Percentiles rank a stretch among this genome's conserved stretches.
These are phyloP conservation scores for Ceraceosorus bombacis DNA, from an alignment of 1,284 basidiomycete species.

Conservation along the genomic window DNA sequence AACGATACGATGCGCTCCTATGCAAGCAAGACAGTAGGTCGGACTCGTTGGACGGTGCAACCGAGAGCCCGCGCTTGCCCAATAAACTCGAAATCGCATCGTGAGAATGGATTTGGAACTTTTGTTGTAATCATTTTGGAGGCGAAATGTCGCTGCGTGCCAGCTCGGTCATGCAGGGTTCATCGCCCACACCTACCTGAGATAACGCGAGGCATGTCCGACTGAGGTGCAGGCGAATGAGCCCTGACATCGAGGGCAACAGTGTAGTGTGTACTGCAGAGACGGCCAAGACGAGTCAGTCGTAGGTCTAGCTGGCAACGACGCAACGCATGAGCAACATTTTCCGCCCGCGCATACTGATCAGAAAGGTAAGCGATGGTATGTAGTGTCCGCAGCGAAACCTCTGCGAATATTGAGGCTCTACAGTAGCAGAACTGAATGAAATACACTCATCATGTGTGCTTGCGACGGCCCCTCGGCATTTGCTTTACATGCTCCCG, in stretches of 20 bases:
- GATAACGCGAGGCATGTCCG: background rate
- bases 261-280: background rate
- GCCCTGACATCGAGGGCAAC: background rate
- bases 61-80: background rate
- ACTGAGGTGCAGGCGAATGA: no score
- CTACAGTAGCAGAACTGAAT: conserved; percentile 9
- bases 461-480: background rate
- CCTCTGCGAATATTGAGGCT: background rate
- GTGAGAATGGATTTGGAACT: conserved; percentile 11
- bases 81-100: background rate
- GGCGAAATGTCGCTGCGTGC: background rate
- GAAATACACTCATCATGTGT: conserved; percentile 2
- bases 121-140: conserved; percentile 7
- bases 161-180: background rate
- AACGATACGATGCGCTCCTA: background rate
- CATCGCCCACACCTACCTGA: background rate
- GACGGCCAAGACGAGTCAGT: background rate
- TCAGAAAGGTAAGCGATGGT: conserved; percentile 8
- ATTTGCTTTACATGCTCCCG: background rate
- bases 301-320: background rate
- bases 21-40: background rate
- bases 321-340: background rate
- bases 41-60: background rate
- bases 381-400: conserved; percentile 7
- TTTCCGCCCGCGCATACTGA: background rate